Conservation (phyloP, 495 filamentous ascomycete genomes). For the Xylaria sp. region DNA sequence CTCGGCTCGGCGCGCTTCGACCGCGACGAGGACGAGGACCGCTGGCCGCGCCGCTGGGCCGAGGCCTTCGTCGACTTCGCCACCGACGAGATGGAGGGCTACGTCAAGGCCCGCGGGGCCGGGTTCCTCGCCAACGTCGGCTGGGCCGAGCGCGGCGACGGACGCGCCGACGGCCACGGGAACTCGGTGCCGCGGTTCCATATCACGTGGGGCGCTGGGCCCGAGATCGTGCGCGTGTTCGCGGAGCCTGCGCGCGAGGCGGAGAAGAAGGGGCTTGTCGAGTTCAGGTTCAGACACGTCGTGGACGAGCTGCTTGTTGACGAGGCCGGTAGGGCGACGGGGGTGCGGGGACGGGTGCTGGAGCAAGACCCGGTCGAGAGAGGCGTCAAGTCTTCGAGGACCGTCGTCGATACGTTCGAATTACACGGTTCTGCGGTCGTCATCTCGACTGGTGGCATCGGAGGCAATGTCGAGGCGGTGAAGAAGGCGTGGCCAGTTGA, state of each 20-base stretch:
- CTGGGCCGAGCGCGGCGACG: slow-evolving; percentile 61
- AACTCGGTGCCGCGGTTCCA: slow-evolving; percentile 62
- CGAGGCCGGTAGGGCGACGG: slow-evolving; percentile 53
- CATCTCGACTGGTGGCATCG: slow-evolving; percentile 57
- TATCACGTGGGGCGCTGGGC: slow-evolving; percentile 58
- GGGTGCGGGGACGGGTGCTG: slow-evolving; percentile 55
- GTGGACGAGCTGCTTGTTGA: slow-evolving; percentile 58
- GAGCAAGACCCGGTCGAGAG: slow-evolving; percentile 48
- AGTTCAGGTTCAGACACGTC: slow-evolving; percentile 56
- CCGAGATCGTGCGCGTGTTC: slow-evolving; percentile 59
- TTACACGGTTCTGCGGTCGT: slow-evolving; percentile 52
- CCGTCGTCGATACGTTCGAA: slow-evolving; percentile 51
- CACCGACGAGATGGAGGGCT: slow-evolving; percentile 55
- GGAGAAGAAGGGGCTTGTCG: slow-evolving; percentile 52
- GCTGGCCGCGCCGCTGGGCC: slow-evolving; percentile 59
- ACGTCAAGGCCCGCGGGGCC: slow-evolving; percentile 53
- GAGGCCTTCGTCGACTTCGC: slow-evolving; percentile 62
- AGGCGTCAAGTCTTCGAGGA: slow-evolving; percentile 53
- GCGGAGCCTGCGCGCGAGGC: slow-evolving; percentile 54
- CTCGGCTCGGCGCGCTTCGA: slow-evolving; percentile 57
- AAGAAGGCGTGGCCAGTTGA: slow-evolving; percentile 56
- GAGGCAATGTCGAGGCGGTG: slow-evolving; percentile 59
- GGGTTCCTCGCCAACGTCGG: slow-evolving; percentile 54
- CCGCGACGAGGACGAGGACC: slow-evolving; percentile 47
- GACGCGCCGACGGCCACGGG: slow-evolving; percentile 56